These are phyloP conservation scores for Crassisporium funariophilum DNA, from an alignment of 768 basidiomycete species.

Conservation along the genomic window DNA sequence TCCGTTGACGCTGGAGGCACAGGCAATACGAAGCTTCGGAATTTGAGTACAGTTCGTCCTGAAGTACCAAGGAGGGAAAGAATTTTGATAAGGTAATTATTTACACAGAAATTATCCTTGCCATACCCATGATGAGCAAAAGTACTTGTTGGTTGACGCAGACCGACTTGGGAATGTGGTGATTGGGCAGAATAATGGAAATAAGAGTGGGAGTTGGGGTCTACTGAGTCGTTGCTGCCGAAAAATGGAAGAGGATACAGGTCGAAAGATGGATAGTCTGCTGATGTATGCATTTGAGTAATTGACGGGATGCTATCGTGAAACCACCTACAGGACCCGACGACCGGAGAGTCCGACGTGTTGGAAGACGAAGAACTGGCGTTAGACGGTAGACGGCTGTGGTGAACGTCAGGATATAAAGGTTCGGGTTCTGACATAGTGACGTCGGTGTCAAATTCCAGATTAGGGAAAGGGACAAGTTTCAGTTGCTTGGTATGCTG, in stretches of 20 bases:
- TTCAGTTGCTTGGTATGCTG: slow-evolving; percentile 71
- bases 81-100: slow-evolving; percentile 8
- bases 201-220: slow-evolving; percentile 48
- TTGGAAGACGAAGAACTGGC: slow-evolving; percentile 60
- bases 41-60: slow-evolving; percentile 77
- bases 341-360: slow-evolving; percentile 48
- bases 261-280: slow-evolving; percentile 64
- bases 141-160: slow-evolving; percentile 64
- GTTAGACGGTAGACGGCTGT: slow-evolving; percentile 65
- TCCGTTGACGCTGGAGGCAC: slow-evolving; percentile 68
- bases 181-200: slow-evolving; percentile 44
- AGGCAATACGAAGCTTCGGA: slow-evolving; percentile 80
- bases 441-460: slow-evolving; percentile 62
- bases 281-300: slow-evolving; percentile 22
- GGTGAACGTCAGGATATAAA: slow-evolving; percentile 52
- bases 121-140: slow-evolving; percentile 75
- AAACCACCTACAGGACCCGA: slow-evolving; percentile 49
- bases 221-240: slow-evolving; percentile 47
- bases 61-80: slow-evolving; percentile 6
- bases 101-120: slow-evolving; percentile 8
- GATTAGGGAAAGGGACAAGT: slow-evolving; percentile 74
- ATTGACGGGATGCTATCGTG: not conserved
- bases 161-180: slow-evolving; percentile 52
- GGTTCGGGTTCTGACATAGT: slow-evolving; percentile 74
- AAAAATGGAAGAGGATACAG: slow-evolving; percentile 59